These are phyloP conservation scores for Entomophthora muscae DNA, from an alignment of 371 early-diverging fungal genomes.

Conservation along the genomic window DNA sequence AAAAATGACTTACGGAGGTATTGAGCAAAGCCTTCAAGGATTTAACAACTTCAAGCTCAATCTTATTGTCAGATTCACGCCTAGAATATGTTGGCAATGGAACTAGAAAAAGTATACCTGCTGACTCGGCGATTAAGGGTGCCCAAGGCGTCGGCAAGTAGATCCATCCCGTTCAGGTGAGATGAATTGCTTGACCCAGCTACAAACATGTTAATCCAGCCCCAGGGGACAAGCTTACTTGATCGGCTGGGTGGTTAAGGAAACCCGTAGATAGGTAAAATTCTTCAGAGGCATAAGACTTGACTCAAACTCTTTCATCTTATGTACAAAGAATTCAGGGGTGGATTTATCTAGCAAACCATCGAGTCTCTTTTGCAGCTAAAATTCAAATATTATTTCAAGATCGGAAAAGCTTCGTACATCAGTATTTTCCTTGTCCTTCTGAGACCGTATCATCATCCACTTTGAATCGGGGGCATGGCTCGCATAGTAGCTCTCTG, in stretches of 20 bases:
- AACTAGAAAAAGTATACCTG: constrained; percentile 17
- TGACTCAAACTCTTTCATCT: constrained; percentile 35
- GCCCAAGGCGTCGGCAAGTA: constrained; percentile 43
- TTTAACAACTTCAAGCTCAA: constrained; percentile 63
- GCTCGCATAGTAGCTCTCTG: constrained; percentile 11
- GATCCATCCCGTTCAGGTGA: constrained; percentile 45
- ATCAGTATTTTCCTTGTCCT: constrained; percentile 7
- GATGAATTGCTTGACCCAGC: constrained; percentile 40
- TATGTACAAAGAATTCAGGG: constrained; percentile 38
- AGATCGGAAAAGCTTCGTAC: not conserved
- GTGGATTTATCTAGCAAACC: constrained; percentile 27
- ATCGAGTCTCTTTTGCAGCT: constrained; percentile 8
- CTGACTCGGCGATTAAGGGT: constrained; percentile 24
- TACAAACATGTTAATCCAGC: constrained; percentile 1
- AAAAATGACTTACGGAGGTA: constrained; percentile 34
- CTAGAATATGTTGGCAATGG: constrained; percentile 18
- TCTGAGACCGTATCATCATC: constrained; percentile 11
- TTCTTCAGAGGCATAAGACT: constrained; percentile 32
- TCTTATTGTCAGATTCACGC: constrained; percentile 45
- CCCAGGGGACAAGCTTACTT: constrained; percentile 26
- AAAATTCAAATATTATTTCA: no score
- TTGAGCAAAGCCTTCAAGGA: constrained; percentile 63
- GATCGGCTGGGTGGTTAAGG: constrained; percentile 52
- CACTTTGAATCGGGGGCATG: constrained; percentile 13
- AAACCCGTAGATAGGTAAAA: constrained; percentile 38